Percentiles rank a stretch among this genome's conserved stretches.
Evolutionary conservation across 768 basidiomycete genomes (phyloP).

Genomic region (Boletus edulis): DNA sequence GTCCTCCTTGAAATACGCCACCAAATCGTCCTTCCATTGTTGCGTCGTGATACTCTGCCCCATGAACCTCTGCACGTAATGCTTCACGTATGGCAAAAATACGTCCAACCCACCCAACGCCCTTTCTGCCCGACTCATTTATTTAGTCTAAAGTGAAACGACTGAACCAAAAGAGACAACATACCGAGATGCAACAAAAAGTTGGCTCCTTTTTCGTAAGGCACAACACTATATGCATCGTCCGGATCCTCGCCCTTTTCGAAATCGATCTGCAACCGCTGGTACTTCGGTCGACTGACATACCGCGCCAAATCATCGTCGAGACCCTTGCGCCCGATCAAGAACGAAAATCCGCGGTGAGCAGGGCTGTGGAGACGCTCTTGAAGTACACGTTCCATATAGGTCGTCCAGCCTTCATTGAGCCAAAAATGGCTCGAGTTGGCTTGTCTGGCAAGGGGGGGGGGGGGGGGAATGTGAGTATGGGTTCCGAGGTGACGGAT

Average conservation of each 20-base stretch:
- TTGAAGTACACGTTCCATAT: slow-evolving; percentile 81
- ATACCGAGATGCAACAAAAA: slow-evolving; percentile 83
- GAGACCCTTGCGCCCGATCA: slow-evolving; percentile 73
- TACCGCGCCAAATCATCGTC: slow-evolving; percentile 65
- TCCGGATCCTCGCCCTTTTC: slow-evolving; percentile 74
- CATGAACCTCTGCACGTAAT: slow-evolving; percentile 54
- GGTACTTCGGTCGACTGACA: slow-evolving; percentile 61
- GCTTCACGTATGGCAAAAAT: slow-evolving; percentile 54
- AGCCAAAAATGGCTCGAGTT: slow-evolving; percentile 68
- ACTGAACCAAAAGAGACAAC: not conserved
- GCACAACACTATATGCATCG: slow-evolving; percentile 70
- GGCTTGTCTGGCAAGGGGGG: not conserved
- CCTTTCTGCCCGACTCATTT: slow-evolving; percentile 33
- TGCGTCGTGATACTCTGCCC: slow-evolving; percentile 56
- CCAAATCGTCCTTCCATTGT: slow-evolving; percentile 55
- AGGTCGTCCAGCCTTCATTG: slow-evolving; percentile 94
- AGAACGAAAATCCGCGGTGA: slow-evolving; percentile 75
- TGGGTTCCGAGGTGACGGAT: not conserved
- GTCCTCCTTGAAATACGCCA: slow-evolving; percentile 38
- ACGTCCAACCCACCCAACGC: slow-evolving; percentile 54
- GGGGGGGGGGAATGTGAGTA: not conserved
- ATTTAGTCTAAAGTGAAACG: not conserved
- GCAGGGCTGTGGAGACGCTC: slow-evolving; percentile 68
- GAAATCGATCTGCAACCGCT: slow-evolving; percentile 74
- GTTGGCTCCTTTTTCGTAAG: slow-evolving; percentile 90